phyloP scores from a whole-genome alignment of 2,329 filamentous ascomycete species.

The Tolypocladium sp. region DNA sequence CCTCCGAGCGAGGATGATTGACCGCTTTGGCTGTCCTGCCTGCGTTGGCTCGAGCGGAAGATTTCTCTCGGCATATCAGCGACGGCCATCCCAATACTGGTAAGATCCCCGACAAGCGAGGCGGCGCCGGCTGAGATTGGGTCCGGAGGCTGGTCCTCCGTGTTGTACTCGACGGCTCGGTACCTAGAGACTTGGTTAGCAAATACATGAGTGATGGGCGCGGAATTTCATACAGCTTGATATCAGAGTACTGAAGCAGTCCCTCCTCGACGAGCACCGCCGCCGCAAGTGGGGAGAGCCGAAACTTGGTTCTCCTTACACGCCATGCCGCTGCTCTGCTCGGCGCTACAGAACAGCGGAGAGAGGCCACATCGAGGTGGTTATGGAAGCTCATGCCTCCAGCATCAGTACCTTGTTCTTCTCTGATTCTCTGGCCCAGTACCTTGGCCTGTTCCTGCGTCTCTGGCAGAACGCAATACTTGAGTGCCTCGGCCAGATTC shows the following conservation, averaged over 20 bases:
- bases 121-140: slow-evolving; percentile 69
- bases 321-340: slow-evolving; percentile 66
- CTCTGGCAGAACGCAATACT: slow-evolving; percentile 47
- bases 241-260: slow-evolving; percentile 56
- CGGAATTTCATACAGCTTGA: slow-evolving; percentile 54
- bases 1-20: slow-evolving; percentile 1
- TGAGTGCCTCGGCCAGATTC: slow-evolving; percentile 56
- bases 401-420: slow-evolving; percentile 54
- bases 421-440: slow-evolving; percentile 55
- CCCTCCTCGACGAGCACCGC: slow-evolving; percentile 57
- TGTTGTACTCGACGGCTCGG: slow-evolving; percentile 57
- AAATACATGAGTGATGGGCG: neutral
- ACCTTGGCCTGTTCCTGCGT: slow-evolving; percentile 46
- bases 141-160: slow-evolving; percentile 69
- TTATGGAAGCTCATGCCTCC: slow-evolving; percentile 63
- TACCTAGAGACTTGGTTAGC: slow-evolving; percentile 26
- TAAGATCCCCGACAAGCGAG: slow-evolving; percentile 74
- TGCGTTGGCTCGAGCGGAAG: slow-evolving; percentile 30
- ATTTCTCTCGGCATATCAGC: slow-evolving; percentile 60
- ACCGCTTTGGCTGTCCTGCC: slow-evolving; percentile 7
- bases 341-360: slow-evolving; percentile 63
- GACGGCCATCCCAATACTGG: slow-evolving; percentile 71
- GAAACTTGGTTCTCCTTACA: slow-evolving; percentile 56
- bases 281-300: slow-evolving; percentile 64
- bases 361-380: slow-evolving; percentile 55